A percentile compares a stretch with the other conserved stretches of the same genome.
These are phyloP conservation scores for Hortiboletus flavorubellus DNA, from an alignment of 768 basidiomycete species.

Conservation along the genomic window DNA sequence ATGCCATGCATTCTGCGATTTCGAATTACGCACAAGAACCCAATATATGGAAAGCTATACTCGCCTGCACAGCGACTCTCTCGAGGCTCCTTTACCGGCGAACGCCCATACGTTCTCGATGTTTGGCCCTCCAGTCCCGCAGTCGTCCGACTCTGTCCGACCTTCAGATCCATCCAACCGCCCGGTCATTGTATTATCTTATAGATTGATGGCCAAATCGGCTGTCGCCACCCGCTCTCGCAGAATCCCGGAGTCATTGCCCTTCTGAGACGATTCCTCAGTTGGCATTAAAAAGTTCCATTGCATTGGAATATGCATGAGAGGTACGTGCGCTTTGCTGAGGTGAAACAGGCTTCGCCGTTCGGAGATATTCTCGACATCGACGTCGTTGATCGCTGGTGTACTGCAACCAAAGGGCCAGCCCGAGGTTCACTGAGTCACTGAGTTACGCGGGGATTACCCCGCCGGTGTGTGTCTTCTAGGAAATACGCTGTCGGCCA, in stretches of 20 bases:
- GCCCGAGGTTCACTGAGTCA: background rate
- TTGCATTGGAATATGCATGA: background rate
- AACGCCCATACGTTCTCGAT: background rate
- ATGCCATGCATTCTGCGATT: background rate
- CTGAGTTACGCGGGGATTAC: background rate
- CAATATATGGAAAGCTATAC: background rate
- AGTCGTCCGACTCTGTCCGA: background rate
- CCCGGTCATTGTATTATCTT: background rate
- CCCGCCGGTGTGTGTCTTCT: background rate
- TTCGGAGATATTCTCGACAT: background rate
- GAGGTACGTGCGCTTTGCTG: background rate
- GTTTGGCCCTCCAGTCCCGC: background rate
- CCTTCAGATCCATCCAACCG: background rate
- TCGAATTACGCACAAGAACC: background rate
- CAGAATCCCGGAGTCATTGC: background rate
- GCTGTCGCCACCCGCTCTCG: no score
- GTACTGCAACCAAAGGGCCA: background rate
- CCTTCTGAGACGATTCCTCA: background rate
- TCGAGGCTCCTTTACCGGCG: background rate
- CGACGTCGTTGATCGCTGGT: background rate
- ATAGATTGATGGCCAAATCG: background rate
- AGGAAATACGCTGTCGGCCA: background rate
- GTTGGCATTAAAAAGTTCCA: background rate
- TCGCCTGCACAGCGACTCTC: slow-evolving; percentile 4
- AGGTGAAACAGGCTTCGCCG: background rate